phyloP scores from a whole-genome alignment of 352 stramenopile species.

The Phytopythium montanum region DNA sequence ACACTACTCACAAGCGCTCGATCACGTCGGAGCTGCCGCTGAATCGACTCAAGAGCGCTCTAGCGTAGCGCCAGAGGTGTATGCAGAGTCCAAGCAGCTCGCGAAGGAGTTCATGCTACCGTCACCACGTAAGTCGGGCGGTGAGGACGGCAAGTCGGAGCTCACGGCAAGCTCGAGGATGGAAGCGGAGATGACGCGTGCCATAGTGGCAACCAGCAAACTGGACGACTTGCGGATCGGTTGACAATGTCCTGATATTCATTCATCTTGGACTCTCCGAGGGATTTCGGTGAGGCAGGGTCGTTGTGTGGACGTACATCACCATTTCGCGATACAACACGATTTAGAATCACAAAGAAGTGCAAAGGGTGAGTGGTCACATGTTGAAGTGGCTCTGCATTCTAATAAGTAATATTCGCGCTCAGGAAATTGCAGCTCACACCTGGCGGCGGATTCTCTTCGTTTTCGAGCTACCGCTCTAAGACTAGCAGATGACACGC shows the following conservation, averaged over 20 bases:
- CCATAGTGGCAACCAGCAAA: not conserved
- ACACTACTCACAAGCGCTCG: not conserved
- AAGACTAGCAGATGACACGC: too few relatives aligned
- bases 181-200: constrained; percentile 3
- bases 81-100: not conserved
- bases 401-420: too few relatives aligned
- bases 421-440: too few relatives aligned
- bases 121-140: not conserved
- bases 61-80: not conserved
- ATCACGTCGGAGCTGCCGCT: not conserved
- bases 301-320: not conserved
- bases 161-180: not conserved
- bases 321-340: too few relatives aligned
- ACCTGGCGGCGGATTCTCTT: too few relatives aligned
- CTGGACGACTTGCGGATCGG: too few relatives aligned
- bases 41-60: not conserved
- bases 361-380: too few relatives aligned
- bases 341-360: too few relatives aligned
- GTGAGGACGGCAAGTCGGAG: not conserved
- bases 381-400: too few relatives aligned
- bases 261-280: too few relatives aligned
- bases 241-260: not conserved
- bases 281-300: too few relatives aligned
- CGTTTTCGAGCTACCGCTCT: too few relatives aligned
- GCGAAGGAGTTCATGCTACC: constrained; percentile 6